Evolutionary conservation across 2,329 filamentous ascomycete genomes (phyloP), one percentile per base, ranked within the genome.

Genomic region (Lasiodiplodia sp.): DNA sequence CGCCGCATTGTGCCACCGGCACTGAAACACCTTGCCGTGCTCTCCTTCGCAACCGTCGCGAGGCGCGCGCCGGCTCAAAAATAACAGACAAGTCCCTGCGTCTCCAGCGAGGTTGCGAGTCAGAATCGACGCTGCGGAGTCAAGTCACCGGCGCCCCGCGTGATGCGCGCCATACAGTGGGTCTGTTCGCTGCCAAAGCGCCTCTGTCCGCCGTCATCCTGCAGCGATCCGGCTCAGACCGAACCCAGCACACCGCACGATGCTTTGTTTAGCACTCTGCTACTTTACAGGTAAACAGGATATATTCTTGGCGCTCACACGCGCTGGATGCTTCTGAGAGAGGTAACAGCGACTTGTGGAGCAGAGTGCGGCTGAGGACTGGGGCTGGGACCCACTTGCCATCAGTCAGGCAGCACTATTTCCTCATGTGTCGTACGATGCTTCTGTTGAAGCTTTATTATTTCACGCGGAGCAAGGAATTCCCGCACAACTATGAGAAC

Each of bases 141-240:
- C 60, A 64, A 34, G 60, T 64, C 28, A 47, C 28, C 60, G n/a
- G 25, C 11, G 44, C 60, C 60, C 60, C 60, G 60, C 60, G 60
- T 38, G 60, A 64, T 64, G 60, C 31, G 60, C 60, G 60, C 60
- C 38, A 64, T 64, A 64, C 60, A 16, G 60, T 64, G 60, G 60
- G 60, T 47, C 60, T 25, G 25, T 25, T 31, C 37, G 21, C 40
- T 28, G 28, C 28, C 28, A 28, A 28, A 28, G 28, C 28, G 28
- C 40, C 34, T 44, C 49, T 63, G 28, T 47, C 38, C 40, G 51
- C 28, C 38, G 58, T 47, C 44, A 18, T 52, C 44, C 44, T 52
- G 60, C 60, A 64, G 60, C 60, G 60, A 64, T 64, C 60, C 60
- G 60, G 60, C 60, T 38, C 28, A 51, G n/a, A 25, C 60, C 60